Evolutionary conservation across 352 stramenopile genomes (phyloP), one percentile per base, ranked within the genome.

Genomic region (Globisporangium mamillatum): DNA sequence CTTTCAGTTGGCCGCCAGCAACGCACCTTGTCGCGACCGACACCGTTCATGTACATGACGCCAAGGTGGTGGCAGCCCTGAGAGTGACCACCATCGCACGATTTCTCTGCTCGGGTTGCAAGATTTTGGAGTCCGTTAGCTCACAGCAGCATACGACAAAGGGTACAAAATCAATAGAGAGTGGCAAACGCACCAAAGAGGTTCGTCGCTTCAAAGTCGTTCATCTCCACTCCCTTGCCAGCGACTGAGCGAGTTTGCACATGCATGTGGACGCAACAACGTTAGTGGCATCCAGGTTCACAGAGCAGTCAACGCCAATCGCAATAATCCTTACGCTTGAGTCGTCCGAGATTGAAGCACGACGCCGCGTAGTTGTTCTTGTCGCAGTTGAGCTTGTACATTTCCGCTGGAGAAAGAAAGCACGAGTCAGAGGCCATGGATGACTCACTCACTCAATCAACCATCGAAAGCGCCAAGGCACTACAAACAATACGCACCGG

Each of bases 1-100:
- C 9, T 10, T 27, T 9, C 36, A 34, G 55, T 29, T 27, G 20
- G 6, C 24, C 22, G 0, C 18, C 36, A 12, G 1, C 22, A 22
- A n/a, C 61, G 8, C 14, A 95, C 88, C 80, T 94, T 92, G 14
- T 79, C 64, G 8, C 85, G 84, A 46, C 88, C 89, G 41, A 92
- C 72, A 10, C 86, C 86, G 57, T 93, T 86, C 38, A 76, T 79
- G 64, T 79, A 81, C 85, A 96, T 93, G 69, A 94, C 83, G 16
- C 87, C 89, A n/a, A 94, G 75, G 69, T 96, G 89, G 59, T 96
- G 87, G 60, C 89, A 96, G 44, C 80, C 88, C 66, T 90, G 83
- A 29, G 81, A 82, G 52, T 95, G 87, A 20, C 78, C 83, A 6
- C 75, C 80, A n/a, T 82, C 68, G 64, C 89, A 95, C 54, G 88